Evolutionary conservation across 2,329 filamentous ascomycete genomes (phyloP).

Genomic region (Acrocalymma vagum): DNA sequence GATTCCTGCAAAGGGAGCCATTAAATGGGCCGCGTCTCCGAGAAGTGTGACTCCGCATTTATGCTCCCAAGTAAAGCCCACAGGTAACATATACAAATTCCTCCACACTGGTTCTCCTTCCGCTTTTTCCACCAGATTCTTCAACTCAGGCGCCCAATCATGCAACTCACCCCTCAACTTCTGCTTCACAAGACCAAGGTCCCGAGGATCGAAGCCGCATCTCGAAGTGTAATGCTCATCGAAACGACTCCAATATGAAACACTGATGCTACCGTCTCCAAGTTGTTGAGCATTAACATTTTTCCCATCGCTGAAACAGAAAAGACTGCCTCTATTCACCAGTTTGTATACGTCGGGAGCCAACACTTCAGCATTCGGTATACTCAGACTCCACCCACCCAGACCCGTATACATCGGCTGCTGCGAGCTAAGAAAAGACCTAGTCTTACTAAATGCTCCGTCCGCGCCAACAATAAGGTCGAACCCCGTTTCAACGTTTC

Average conservation of each 20-base stretch:
- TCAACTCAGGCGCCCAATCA: slow-evolving; percentile 41
- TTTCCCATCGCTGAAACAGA: slow-evolving; percentile 38
- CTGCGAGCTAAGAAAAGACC: slow-evolving; percentile 36
- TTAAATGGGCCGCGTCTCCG: slow-evolving; percentile 53
- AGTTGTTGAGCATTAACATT: slow-evolving; percentile 39
- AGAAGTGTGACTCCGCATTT: slow-evolving; percentile 48
- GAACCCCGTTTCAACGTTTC: slow-evolving; percentile 38
- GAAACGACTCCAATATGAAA: slow-evolving; percentile 29
- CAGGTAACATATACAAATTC: slow-evolving; percentile 50
- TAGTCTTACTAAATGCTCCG: slow-evolving; percentile 53
- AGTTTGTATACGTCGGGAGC: slow-evolving; percentile 40
- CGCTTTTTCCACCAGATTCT: slow-evolving; percentile 30
- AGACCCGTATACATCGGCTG: slow-evolving; percentile 49
- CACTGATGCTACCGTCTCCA: slow-evolving; percentile 41
- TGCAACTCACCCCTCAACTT: slow-evolving; percentile 29
- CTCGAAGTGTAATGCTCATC: slow-evolving; percentile 32
- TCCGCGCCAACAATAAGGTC: slow-evolving; percentile 56
- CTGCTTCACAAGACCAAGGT: slow-evolving; percentile 24
- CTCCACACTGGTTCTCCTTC: slow-evolving; percentile 28
- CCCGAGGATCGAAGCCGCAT: slow-evolving; percentile 26
- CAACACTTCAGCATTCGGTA: slow-evolving; percentile 32
- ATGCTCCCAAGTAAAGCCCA: slow-evolving; percentile 49
- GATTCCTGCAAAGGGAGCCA: slow-evolving; percentile 48
- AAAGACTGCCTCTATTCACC: slow-evolving; percentile 45
- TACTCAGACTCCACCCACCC: slow-evolving; percentile 38